Evolutionary conservation across 31 red algal species (phyloP), one percentile per base, ranked within the genome.

Genomic region (Odonthalia washingtoniensis): DNA sequence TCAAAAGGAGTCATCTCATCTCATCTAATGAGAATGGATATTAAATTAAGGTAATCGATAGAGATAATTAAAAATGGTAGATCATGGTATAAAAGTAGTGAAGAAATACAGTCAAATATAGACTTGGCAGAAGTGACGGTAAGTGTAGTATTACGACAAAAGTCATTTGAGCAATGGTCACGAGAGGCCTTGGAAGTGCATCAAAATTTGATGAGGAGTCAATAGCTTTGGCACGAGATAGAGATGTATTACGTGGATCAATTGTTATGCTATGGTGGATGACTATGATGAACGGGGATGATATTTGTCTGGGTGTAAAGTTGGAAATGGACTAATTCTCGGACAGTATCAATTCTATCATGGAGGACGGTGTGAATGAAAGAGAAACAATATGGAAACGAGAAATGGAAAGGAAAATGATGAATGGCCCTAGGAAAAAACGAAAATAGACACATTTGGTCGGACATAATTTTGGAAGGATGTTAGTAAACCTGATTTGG

Each of bases 81-180:
- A 42, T 0, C 41, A 12, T 27, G 2, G 33, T 35, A 26, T 16
- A 0, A 39, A 76, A 39, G 43, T 16, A 34, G 65, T 24, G 3
- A 64, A 61, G 17, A n/a, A n/a, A n/a, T n/a, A n/a, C 53, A 65
- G 14, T 62, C 36, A 28, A 73, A 66, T 53, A 27, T 35, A 27
- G 82, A 85, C 43, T 16, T 85, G 33, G 32, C 70, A 52, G 82
- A 85, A 3, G 9, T 85, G 69, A 33, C 74, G 21, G 69, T 85
- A 39, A 45, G 36, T 61, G 43, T 62, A 12, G 68, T 85, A 16
- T 46, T 65, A 28, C 66, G 82, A 53, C 39, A 85, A 34, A 40
- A 85, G 1, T 31, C 4, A 0, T 31, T 72, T 41, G 0, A 30
- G 26, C 82, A 85, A 41, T 65, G 70, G 40, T 34, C 63, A 14